These are phyloP conservation scores for Forsythia suspensa DNA, from an alignment of 257 asterid species.

Conservation along the genomic window DNA sequence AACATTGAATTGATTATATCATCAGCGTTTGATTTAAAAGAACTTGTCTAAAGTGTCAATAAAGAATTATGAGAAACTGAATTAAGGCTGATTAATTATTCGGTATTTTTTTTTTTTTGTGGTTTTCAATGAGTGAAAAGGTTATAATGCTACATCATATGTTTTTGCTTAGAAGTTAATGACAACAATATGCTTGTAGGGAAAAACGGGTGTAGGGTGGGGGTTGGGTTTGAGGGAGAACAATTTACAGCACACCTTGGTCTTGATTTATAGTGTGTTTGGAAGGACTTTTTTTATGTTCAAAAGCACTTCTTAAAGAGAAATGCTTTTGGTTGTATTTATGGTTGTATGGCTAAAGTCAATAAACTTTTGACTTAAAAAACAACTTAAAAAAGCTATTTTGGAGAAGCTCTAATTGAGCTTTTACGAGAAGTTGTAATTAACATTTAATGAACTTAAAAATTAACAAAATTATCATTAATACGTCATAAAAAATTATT, in stretches of 20 bases:
- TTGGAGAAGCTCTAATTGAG: no score
- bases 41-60: neutral
- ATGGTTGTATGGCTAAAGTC: no score
- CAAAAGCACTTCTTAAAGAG: no score
- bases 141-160: neutral
- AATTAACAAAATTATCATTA: no score
- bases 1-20: slow-evolving; percentile 8
- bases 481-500: no score
- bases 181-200: neutral
- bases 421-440: no score
- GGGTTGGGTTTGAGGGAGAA: neutral
- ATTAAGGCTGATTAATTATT: neutral
- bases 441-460: no score
- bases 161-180: slow-evolving; percentile 3
- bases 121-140: neutral
- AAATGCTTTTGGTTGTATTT: no score
- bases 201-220: neutral
- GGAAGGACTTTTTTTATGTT: no score
- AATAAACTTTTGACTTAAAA: no score
- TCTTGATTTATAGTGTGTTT: neutral
- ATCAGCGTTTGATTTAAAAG: neutral
- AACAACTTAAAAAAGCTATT: no score
- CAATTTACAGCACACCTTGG: neutral
- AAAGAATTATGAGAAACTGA: slow-evolving; percentile 4
- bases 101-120: neutral